phyloP scores from a whole-genome alignment of 2,329 filamentous ascomycete genomes.

The Colletotrichum horii region DNA sequence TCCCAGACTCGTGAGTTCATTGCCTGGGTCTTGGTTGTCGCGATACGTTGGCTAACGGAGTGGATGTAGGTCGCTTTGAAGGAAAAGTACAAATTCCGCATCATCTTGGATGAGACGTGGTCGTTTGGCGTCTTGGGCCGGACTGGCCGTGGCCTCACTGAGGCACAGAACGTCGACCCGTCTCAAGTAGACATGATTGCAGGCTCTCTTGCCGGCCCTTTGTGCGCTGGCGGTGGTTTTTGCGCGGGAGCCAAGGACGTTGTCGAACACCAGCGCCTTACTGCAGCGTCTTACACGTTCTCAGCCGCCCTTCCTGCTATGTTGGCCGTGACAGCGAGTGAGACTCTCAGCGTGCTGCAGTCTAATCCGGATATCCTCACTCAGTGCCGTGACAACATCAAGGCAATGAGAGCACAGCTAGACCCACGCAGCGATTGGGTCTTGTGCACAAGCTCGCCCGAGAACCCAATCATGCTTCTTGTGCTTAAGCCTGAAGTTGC shows the following conservation, averaged over 20 bases:
- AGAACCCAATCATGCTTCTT: slow-evolving; percentile 88
- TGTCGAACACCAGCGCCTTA: slow-evolving; percentile 94
- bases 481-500: slow-evolving; percentile 85
- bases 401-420: slow-evolving; percentile 82
- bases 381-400: slow-evolving; percentile 85
- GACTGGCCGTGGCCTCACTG: slow-evolving; percentile 89
- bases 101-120: slow-evolving; percentile 97
- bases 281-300: slow-evolving; percentile 90
- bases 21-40: not conserved
- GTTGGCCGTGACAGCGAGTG: slow-evolving; percentile 92
- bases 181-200: slow-evolving; percentile 97
- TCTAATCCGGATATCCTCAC: slow-evolving; percentile 82
- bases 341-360: slow-evolving; percentile 86
- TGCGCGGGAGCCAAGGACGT: slow-evolving; percentile 92
- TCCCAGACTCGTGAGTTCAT: slow-evolving; percentile 74
- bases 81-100: slow-evolving; percentile 95
- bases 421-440: slow-evolving; percentile 96
- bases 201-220: slow-evolving; percentile 85
- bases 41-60: not conserved
- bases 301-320: slow-evolving; percentile 94
- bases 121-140: slow-evolving; percentile 94
- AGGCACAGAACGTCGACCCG: slow-evolving; percentile 95
- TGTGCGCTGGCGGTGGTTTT: slow-evolving; percentile 94
- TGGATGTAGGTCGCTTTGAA: slow-evolving; percentile 73
- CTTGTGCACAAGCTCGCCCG: slow-evolving; percentile 75